These are phyloP conservation scores for Pseudogymnoascus pannorum DNA, from an alignment of 2,329 filamentous ascomycete genomes.

Conservation along the genomic window DNA sequence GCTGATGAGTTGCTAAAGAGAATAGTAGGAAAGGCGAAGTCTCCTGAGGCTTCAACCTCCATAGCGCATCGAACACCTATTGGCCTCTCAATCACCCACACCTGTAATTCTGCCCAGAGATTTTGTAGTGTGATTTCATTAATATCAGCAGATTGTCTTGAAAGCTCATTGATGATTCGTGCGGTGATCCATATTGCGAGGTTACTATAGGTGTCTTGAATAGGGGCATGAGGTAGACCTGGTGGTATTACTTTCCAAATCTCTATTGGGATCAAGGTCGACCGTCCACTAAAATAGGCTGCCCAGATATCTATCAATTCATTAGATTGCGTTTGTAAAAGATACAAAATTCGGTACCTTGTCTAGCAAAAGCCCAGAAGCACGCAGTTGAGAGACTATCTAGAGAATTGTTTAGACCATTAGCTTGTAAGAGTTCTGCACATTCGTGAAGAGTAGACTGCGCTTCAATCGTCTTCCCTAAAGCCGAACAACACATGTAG, in stretches of 20 bases:
- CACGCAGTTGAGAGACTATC: not conserved
- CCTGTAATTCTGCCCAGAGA: constrained; percentile 11
- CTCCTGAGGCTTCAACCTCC: constrained; percentile 10
- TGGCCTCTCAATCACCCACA: constrained; percentile 10
- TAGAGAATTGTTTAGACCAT: not conserved
- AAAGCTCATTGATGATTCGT: constrained; percentile 10
- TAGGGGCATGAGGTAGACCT: not conserved
- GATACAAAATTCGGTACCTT: not conserved
- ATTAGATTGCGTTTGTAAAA: not conserved
- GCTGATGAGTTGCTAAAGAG: constrained; percentile 9
- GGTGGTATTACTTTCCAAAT: not conserved
- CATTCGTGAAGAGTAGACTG: not conserved
- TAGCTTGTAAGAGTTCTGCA: not conserved
- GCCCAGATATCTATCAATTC: constrained; percentile 7
- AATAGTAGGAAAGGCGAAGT: constrained; percentile 10
- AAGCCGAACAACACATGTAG: not conserved
- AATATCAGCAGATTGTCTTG: not conserved
- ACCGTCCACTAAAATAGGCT: not conserved
- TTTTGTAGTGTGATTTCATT: not conserved
- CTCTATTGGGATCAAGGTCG: not conserved
- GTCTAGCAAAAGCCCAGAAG: constrained; percentile 11
- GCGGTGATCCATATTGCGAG: constrained; percentile 9
- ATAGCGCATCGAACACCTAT: constrained; percentile 6
- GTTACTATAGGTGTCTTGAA: constrained; percentile 11
- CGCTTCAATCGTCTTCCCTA: not conserved